Conservation (phyloP, 2,329 filamentous ascomycete genomes). For the Fusarium xyrophilum region DNA sequence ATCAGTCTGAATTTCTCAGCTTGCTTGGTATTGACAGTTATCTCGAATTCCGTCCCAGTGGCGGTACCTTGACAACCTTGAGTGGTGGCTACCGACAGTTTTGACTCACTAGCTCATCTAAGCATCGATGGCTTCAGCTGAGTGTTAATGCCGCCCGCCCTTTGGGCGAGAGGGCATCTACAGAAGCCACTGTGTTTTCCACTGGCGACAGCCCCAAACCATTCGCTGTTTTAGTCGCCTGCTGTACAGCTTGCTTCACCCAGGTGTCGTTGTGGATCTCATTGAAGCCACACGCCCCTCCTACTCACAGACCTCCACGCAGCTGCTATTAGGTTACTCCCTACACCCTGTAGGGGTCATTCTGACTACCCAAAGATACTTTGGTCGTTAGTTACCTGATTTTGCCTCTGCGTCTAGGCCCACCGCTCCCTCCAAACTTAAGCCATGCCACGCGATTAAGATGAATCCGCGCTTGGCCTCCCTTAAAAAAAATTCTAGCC, state of each 20-base stretch:
- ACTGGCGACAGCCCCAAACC: conserved; percentile 11
- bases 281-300: conserved; percentile 3
- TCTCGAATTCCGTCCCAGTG: conserved; percentile 14
- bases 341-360: not conserved
- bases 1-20: not conserved
- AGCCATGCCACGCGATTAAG: conserved; percentile 11
- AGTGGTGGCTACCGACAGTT: conserved; percentile 28
- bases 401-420: conserved; percentile 3
- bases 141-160: not conserved
- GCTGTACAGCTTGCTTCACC: not conserved
- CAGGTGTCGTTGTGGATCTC: not conserved
- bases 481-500: conserved; percentile 3
- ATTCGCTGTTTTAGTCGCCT: conserved; percentile 16
- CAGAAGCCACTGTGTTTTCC: not conserved
- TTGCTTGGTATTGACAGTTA: not conserved
- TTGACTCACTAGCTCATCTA: conserved; percentile 2
- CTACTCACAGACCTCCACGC: not conserved
- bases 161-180: not conserved
- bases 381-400: conserved; percentile 1
- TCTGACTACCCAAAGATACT: not conserved
- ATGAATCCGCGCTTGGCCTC: conserved; percentile 7
- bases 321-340: not conserved
- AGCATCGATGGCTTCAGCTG: conserved; percentile 10
- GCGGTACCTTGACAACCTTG: conserved; percentile 1
- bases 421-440: conserved; percentile 1